Evolutionary conservation across 148 eudicot species (phyloP), one percentile per base, ranked within the genome.

Genomic region (Linanthus parryae): DNA sequence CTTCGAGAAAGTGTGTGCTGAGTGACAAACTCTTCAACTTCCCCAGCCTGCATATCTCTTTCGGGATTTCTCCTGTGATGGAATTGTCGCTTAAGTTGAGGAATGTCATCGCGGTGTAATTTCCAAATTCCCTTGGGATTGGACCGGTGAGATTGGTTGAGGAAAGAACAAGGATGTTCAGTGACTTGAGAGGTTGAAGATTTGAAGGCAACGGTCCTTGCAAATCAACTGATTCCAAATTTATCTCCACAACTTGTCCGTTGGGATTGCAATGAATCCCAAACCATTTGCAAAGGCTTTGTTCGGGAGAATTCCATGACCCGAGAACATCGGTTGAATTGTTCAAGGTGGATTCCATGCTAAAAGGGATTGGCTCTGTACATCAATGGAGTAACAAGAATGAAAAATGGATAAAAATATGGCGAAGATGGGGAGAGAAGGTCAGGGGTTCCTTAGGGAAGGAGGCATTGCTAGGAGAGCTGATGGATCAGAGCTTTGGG

Each of bases 111-210:
- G 70, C 74, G 0, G 11, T 40, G 41, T 79, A 84, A 17, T 78
- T 90, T 4, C 91, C 91, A 30, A 94, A 82, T 75, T 82, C 78
- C 9, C 16, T 74, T 0, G 96, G 99, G 48, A 94, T 88, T 0
- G 53, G 15, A 1, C 99, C 99, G 1, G 85, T 84, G 49, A 94
- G 78, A 50, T 94, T 94, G 17, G 82, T 48, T 1, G 96, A 88
- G 3, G 90, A 72, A 0, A 94, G 55, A 19, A 73, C 41, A 44
- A 94, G 54, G 2, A 75, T 44, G 16, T 55, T 67, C 37, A 94
- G 58, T 9, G 57, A 65, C 11, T 50, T 72, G 16, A 92, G 74
- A 1, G 77, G 41, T 18, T 75, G 84, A 0, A 94, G 61, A 59
- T 57, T 84, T 22, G 85, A 31, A 17, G 99, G 99, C 68, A 88